Percentiles rank a stretch among this genome's conserved stretches.
These are phyloP conservation scores for Penicillium manginii DNA, from an alignment of 495 filamentous ascomycete genomes.

Conservation along the genomic window DNA sequence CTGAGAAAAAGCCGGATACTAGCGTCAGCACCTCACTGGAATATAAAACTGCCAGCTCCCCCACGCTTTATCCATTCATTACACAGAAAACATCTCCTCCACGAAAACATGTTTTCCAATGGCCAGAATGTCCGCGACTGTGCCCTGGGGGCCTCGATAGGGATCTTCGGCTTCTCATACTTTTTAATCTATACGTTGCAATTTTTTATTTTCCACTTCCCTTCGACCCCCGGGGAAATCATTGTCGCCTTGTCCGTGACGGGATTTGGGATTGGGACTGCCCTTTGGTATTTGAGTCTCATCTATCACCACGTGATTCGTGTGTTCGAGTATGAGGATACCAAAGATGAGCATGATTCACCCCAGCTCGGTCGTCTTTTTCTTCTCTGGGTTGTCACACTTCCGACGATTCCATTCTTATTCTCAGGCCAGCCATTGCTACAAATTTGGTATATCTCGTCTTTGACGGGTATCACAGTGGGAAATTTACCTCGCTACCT, in stretches of 20 bases:
- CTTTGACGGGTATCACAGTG: slow-evolving; percentile 10
- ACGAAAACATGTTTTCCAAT: slow-evolving; percentile 4
- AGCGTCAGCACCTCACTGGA: not conserved
- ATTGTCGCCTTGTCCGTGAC: slow-evolving; percentile 12
- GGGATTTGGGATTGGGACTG: slow-evolving; percentile 9
- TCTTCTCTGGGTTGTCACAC: slow-evolving; percentile 6
- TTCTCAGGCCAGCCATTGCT: slow-evolving; percentile 1
- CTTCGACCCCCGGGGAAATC: slow-evolving; percentile 8
- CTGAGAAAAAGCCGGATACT: not conserved
- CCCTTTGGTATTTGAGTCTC: not conserved
- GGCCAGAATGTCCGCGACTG: slow-evolving; percentile 11
- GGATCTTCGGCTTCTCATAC: slow-evolving; percentile 17
- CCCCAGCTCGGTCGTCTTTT: slow-evolving; percentile 6
- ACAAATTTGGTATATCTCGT: not conserved
- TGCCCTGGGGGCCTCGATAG: slow-evolving; percentile 3
- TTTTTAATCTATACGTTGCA: slow-evolving; percentile 17
- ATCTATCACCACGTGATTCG: not conserved
- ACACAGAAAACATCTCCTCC: not conserved
- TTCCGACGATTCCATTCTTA: slow-evolving; percentile 1
- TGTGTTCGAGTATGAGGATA: not conserved
- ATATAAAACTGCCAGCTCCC: not conserved
- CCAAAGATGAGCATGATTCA: slow-evolving; percentile 1
- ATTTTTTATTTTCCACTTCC: slow-evolving; percentile 19
- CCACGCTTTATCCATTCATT: not conserved
- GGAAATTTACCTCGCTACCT: slow-evolving; percentile 7